Evolutionary conservation across 2,329 filamentous ascomycete species (phyloP).

Genomic region (Fusarium chuoi): DNA sequence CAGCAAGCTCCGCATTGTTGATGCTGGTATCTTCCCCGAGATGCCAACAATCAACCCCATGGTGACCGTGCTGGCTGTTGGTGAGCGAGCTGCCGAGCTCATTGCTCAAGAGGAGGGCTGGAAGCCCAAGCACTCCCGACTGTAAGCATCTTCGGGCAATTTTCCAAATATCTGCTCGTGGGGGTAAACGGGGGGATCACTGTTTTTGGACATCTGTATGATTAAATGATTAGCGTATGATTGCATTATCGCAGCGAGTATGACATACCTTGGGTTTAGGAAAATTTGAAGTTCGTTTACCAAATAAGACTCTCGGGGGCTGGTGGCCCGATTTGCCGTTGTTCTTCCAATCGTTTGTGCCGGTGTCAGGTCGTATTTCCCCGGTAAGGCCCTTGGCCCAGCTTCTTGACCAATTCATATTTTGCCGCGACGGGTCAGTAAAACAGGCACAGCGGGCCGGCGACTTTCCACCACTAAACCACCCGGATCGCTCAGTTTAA

Average conservation of each 20-base stretch:
- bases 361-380: conserved; percentile 3
- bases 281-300: conserved; percentile 4
- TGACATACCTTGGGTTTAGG: conserved; percentile 14
- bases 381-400: conserved; percentile 4
- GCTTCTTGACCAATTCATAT: conserved; percentile 3
- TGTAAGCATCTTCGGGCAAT: conserved; percentile 39
- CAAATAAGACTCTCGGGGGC: conserved; percentile 7
- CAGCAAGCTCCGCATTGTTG: conserved; percentile 80
- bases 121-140: conserved; percentile 48
- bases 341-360: neutral
- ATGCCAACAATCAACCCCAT: conserved; percentile 91
- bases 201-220: conserved; percentile 31
- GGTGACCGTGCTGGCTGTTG: conserved; percentile 86
- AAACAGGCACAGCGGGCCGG: conserved; percentile 28
- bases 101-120: conserved; percentile 74
- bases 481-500: neutral
- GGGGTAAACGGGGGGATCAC: neutral
- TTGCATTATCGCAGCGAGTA: conserved; percentile 23
- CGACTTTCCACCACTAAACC: conserved; percentile 4
- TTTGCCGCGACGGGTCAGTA: conserved; percentile 10
- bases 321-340: conserved; percentile 24
- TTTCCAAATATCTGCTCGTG: conserved; percentile 1
- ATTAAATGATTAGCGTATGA: conserved; percentile 34
- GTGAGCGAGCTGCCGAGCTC: conserved; percentile 85
- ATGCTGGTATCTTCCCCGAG: conserved; percentile 88